Percentiles rank a stretch among this genome's conserved stretches.
These are phyloP conservation scores for Russula sp. DNA, from an alignment of 768 basidiomycete species.

Conservation along the genomic window DNA sequence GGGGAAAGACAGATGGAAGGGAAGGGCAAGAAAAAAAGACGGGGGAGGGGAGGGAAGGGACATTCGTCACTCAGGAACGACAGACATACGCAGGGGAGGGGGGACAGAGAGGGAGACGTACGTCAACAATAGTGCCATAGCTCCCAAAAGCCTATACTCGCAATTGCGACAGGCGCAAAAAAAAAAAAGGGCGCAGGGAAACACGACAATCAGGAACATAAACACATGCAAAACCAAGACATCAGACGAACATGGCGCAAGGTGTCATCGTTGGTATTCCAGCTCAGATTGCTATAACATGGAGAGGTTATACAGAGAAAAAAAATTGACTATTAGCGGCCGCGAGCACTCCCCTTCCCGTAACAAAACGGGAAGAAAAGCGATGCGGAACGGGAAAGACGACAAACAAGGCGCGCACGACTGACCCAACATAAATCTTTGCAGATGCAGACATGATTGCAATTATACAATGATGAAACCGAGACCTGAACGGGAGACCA, in stretches of 20 bases:
- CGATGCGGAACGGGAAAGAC: constrained; percentile 36
- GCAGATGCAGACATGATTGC: constrained; percentile 49
- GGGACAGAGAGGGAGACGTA: constrained; percentile 48
- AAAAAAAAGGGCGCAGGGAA: background rate
- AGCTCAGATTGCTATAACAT: constrained; percentile 76
- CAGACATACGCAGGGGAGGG: background rate
- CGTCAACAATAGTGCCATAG: constrained; percentile 84
- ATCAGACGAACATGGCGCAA: constrained; percentile 78
- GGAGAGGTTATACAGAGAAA: constrained; percentile 22
- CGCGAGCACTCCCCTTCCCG: constrained; percentile 12
- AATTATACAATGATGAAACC: constrained; percentile 22
- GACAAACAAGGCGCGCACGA: constrained; percentile 49
- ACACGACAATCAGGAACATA: constrained; percentile 21
- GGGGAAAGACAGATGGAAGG: background rate
- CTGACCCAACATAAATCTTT: constrained; percentile 94
- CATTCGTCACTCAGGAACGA: background rate
- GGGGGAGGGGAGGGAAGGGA: too few species aligned
- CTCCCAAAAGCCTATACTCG: constrained; percentile 67
- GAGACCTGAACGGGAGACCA: constrained; percentile 17
- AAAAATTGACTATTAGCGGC: constrained; percentile 48
- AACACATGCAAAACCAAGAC: constrained; percentile 29
- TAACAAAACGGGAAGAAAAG: constrained; percentile 30
- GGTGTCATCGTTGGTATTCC: constrained; percentile 92
- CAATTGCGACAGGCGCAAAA: constrained; percentile 16
- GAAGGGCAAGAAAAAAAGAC: background rate